Percentiles rank a stretch among this genome's conserved stretches.
Conservation (phyloP, 441 rosid genomes). For the Daphne laureola region DNA sequence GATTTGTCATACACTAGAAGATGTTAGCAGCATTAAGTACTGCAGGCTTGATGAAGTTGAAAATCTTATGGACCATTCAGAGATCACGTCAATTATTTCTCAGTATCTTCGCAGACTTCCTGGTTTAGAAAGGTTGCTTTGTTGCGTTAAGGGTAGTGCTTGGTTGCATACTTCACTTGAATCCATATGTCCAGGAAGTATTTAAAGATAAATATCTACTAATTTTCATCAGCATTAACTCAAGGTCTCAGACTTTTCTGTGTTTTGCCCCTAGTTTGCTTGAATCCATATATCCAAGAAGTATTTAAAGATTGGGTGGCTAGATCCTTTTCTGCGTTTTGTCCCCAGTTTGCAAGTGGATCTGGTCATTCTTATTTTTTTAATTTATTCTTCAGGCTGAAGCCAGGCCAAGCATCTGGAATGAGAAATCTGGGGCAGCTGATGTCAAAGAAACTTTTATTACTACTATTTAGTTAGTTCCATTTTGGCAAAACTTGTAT, state of each 20-base stretch:
- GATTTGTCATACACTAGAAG: slow-evolving; percentile 94
- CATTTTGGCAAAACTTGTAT: slow-evolving; percentile 1
- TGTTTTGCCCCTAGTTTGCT: not conserved
- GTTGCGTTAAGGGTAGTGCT: slow-evolving; percentile 67
- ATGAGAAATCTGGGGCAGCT: slow-evolving; percentile 36
- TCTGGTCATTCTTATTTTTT: not conserved
- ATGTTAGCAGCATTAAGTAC: slow-evolving; percentile 62
- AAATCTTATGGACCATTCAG: slow-evolving; percentile 43
- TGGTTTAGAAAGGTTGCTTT: slow-evolving; percentile 82
- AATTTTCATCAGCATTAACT: too few species aligned
- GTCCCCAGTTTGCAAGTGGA: not conserved
- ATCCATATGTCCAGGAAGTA: too few species aligned
- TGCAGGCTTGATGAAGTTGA: slow-evolving; percentile 76
- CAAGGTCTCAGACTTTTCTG: not conserved
- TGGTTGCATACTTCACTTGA: too few species aligned
- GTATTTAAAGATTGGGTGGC: too few species aligned
- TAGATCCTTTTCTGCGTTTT: not conserved
- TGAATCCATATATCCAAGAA: too few species aligned
- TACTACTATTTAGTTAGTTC: not conserved
- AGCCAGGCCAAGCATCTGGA: slow-evolving; percentile 29
- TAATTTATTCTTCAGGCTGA: slow-evolving; percentile 30
- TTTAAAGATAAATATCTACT: too few species aligned
- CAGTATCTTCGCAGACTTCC: slow-evolving; percentile 73
- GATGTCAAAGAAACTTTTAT: slow-evolving; percentile 53
- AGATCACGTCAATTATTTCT: slow-evolving; percentile 36